phyloP scores from a whole-genome alignment of 2,329 filamentous ascomycete species.

The Neopestalotiopsis rosae region DNA sequence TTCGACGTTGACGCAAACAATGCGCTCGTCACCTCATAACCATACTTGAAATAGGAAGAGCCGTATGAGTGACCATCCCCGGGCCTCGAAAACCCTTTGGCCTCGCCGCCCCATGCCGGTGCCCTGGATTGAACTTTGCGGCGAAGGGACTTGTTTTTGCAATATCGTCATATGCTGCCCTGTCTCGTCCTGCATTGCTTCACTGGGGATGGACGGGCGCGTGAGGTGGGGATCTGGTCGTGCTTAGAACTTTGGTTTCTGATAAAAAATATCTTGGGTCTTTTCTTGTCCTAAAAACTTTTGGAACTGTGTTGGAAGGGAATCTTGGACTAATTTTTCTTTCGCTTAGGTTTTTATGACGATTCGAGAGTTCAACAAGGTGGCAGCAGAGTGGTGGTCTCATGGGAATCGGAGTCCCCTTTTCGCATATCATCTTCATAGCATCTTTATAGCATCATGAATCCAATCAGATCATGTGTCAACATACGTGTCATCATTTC shows the following conservation, averaged over 20 bases:
- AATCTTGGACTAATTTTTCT: neutral
- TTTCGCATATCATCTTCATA: too few relatives aligned
- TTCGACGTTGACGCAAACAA: conserved; percentile 15
- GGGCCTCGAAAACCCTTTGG: conserved; percentile 23
- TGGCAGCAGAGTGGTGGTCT: neutral
- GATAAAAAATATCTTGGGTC: conserved; percentile 20
- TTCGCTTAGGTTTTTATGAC: neutral
- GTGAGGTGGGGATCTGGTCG: conserved; percentile 38
- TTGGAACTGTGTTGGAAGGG: neutral
- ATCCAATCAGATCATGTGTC: neutral
- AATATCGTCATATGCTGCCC: conserved; percentile 41
- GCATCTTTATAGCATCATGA: neutral
- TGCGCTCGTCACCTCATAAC: conserved; percentile 17
- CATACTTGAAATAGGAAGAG: conserved; percentile 20
- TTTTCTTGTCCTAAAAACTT: neutral
- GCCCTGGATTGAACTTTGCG: conserved; percentile 19
- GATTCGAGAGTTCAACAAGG: neutral
- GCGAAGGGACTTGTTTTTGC: conserved; percentile 34
- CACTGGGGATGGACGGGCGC: conserved; percentile 24
- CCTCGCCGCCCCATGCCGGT: conserved; percentile 17
- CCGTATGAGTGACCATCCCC: conserved; percentile 21
- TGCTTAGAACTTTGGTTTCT: conserved; percentile 40
- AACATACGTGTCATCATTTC: neutral
- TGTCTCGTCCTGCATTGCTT: conserved; percentile 28
- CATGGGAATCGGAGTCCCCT: neutral